Evolutionary conservation across 208 protist species (phyloP), one percentile per base, ranked within the genome.

Genomic region (Naegleria gruberi): DNA sequence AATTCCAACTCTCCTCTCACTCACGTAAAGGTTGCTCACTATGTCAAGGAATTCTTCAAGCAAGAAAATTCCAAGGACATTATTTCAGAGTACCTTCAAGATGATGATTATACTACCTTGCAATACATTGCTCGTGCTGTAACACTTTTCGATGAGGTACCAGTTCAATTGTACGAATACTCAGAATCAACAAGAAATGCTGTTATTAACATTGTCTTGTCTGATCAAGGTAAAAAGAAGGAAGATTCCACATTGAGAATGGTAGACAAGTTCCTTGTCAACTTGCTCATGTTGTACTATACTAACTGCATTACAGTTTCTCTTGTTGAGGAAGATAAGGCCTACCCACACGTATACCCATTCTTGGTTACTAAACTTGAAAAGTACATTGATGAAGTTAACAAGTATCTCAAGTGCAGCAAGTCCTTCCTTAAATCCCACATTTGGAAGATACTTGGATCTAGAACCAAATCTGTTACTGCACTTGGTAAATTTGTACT

Each of bases 71-170:
- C 45, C 6, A 15, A 6, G 23, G 17, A 51, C 23, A 26, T 47
- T 30, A 43, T 88, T 23, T 4, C 41, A 30, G 44, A 46, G 6
- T 41, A 34, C 37, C 34, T 87, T 55, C 23, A 41, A 55, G 34
- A 87, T 30, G 19, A 41, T 40, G 83, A 87, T 87, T 34, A 42
- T 26, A 0, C 34, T 23, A 26, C 43, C 37, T 37, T 87, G 44
- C n/a, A 87, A 57, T 40, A 8, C 19, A 30, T 88, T 65, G 84
- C 45, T 30, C 26, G 26, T 41, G 84, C 84, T 41, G 84, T 88
- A 43, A 88, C 45, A 65, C 46, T 88, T 7, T 88, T 34, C n/a
- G 84, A 65, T 65, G 84, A 88, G 42, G 84, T 88, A 43, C 84
- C 84, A 43, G 26, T 6, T 8, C n/a, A n/a, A 65, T 26, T 88